Percentiles rank a stretch among this genome's conserved stretches.
Evolutionary conservation across 2,329 filamentous ascomycete genomes (phyloP).

Genomic region (Diaporthe humulicola): DNA sequence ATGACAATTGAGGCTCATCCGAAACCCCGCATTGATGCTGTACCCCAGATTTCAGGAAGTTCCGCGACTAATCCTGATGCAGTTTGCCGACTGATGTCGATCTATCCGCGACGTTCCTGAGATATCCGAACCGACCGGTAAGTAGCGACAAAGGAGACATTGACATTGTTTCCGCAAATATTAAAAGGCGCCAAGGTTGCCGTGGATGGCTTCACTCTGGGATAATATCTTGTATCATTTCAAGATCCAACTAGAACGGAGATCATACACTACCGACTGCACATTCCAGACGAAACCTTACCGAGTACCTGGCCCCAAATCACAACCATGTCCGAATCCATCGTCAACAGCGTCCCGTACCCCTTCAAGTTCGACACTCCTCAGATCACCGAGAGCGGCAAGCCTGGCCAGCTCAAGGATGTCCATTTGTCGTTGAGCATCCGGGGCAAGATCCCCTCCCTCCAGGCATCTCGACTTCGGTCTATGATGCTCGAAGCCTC

Average conservation of each 20-base stretch:
- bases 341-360: constrained; percentile 49
- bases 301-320: too few relatives aligned
- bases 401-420: constrained; percentile 7
- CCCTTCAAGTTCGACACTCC: constrained; percentile 48
- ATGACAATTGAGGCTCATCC: neutral
- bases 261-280: neutral
- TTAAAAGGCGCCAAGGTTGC: neutral
- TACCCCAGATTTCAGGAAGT: neutral
- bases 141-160: neutral
- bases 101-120: constrained; percentile 11
- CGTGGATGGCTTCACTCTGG: neutral
- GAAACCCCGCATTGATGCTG: constrained; percentile 10
- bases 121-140: neutral
- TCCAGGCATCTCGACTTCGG: constrained; percentile 54
- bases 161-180: neutral
- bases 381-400: constrained; percentile 17
- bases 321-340: constrained; percentile 27
- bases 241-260: neutral
- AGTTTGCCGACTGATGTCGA: neutral
- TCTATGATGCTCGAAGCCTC: constrained; percentile 56
- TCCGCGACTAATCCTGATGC: constrained; percentile 16
- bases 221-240: neutral
- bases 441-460: constrained; percentile 53
- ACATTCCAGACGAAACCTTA: neutral
- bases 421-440: constrained; percentile 45